phyloP scores from a whole-genome alignment of 129 eudicot species.

The Helichrysum umbraculigerum region DNA sequence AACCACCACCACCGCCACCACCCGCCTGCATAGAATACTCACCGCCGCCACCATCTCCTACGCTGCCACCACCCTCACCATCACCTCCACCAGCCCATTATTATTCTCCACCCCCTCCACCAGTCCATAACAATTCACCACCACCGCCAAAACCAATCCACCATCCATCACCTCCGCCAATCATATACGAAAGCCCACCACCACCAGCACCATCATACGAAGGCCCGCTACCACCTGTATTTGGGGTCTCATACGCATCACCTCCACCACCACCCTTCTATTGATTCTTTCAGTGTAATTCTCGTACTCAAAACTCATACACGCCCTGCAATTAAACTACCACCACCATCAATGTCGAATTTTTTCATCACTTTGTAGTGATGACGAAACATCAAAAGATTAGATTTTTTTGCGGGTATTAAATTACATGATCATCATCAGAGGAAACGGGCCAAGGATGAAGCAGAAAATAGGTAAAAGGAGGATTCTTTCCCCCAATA shows the following conservation, averaged over 20 bases:
- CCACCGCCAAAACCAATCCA: slow-evolving; percentile 44
- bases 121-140: slow-evolving; percentile 34
- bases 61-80: slow-evolving; percentile 38
- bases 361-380: slow-evolving; percentile 32
- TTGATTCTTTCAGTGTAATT: slow-evolving; percentile 65
- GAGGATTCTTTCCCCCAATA: slow-evolving; percentile 50
- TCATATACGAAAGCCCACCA: slow-evolving; percentile 36
- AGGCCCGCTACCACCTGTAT: slow-evolving; percentile 69
- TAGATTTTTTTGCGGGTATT: slow-evolving; percentile 31
- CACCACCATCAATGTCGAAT: slow-evolving; percentile 14
- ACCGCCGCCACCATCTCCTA: slow-evolving; percentile 42
- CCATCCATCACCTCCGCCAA: slow-evolving; percentile 48
- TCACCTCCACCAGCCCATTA: slow-evolving; percentile 25
- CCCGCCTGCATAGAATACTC: slow-evolving; percentile 43
- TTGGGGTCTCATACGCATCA: slow-evolving; percentile 68
- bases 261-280: slow-evolving; percentile 94
- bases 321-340: slow-evolving; percentile 31
- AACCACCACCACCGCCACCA: slow-evolving; percentile 50
- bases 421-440: slow-evolving; percentile 23
- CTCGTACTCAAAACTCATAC: slow-evolving; percentile 32
- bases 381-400: slow-evolving; percentile 32
- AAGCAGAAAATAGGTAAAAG: slow-evolving; percentile 42
- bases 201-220: slow-evolving; percentile 61
- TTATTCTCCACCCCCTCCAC: slow-evolving; percentile 36
- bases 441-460: slow-evolving; percentile 10